These are phyloP conservation scores for Penicillium fuscoglaucum DNA, from an alignment of 2,329 filamentous ascomycete species.

Conservation along the genomic window DNA sequence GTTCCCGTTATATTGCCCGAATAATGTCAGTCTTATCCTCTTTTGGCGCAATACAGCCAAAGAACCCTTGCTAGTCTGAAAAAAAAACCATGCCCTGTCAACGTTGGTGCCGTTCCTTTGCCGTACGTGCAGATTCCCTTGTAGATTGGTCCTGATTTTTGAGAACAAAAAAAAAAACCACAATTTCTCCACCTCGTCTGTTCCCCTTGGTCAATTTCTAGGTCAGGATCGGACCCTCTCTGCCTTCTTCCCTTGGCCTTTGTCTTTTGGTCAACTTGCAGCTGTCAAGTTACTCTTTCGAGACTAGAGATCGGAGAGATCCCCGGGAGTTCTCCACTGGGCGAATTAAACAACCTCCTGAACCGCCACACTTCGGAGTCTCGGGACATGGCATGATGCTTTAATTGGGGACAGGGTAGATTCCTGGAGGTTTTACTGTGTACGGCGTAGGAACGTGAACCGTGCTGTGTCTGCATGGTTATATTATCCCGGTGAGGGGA, in stretches of 20 bases:
- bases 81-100: constrained; percentile 17
- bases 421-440: constrained; percentile 24
- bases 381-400: constrained; percentile 1
- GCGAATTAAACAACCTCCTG: constrained; percentile 19
- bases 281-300: constrained; percentile 35
- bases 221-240: constrained; percentile 1
- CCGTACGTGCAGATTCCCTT: constrained; percentile 10
- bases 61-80: constrained; percentile 5
- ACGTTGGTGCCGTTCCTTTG: neutral
- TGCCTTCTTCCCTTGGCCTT: constrained; percentile 7
- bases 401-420: neutral
- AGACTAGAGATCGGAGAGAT: constrained; percentile 34
- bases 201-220: neutral
- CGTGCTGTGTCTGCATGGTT: constrained; percentile 15
- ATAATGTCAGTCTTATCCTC: constrained; percentile 8
- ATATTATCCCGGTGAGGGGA: neutral
- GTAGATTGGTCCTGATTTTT: constrained; percentile 5
- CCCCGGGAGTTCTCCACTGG: constrained; percentile 27
- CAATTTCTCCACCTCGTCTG: neutral
- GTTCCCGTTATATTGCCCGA: neutral
- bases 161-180: neutral
- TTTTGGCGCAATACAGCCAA: constrained; percentile 14
- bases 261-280: constrained; percentile 17
- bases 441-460: constrained; percentile 20
- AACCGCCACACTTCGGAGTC: constrained; percentile 13